Base-by-base conservation (phyloP, 2,329 filamentous ascomycete genomes). In the Aspergillus ochraceus region DNA sequence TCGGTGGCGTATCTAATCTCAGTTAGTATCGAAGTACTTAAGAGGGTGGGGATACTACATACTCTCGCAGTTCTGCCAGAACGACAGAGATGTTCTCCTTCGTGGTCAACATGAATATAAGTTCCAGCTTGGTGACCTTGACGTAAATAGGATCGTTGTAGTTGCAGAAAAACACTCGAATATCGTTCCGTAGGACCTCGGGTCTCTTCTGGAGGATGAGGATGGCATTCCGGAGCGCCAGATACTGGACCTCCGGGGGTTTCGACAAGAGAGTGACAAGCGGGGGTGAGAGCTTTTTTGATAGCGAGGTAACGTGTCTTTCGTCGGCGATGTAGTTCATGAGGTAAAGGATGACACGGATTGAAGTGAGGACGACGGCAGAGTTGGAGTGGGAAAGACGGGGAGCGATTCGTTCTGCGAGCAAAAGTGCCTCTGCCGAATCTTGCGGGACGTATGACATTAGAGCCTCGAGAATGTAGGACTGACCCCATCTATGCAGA, bases 141-240 rank as follows among this genome's bases (percentile, higher is more conserved):
- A 99, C 95, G 75, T 98, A 99, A 65, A 99, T 99, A 0, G 95
- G 95, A 72, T 99, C 95, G 75, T 99, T 99, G 79, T 99, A 99
- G 83, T 99, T 99, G 87, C 95, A 99, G 79, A 99, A 99, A 80
- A 99, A 99, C 32, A 99, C 95, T 51, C 95, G 88, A 63, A 99
- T 98, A 76, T 99, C 95, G 76, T 97, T 98, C 64, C 92, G 87
- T 56, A 99, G 79, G 9, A 99, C 94, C 71, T 98, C 95, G 0
- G 95, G 95, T 58, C 94, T 85, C 68, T 94, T 85, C 75, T 99
- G 95, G 55, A 99, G 81, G 67, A 99, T 99, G 14, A 99, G 83
- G 2, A 99, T 84, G 0, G 95, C 95, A 73, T 99, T 99, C 64
- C 95, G 85, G 19, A 99, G 84, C 0, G 95, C 95, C 6, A 99